Percentiles rank a stretch among this genome's conserved stretches.
Evolutionary conservation across 2,329 filamentous ascomycete genomes (phyloP).

Genomic region (Daldinia eschscholtzii): DNA sequence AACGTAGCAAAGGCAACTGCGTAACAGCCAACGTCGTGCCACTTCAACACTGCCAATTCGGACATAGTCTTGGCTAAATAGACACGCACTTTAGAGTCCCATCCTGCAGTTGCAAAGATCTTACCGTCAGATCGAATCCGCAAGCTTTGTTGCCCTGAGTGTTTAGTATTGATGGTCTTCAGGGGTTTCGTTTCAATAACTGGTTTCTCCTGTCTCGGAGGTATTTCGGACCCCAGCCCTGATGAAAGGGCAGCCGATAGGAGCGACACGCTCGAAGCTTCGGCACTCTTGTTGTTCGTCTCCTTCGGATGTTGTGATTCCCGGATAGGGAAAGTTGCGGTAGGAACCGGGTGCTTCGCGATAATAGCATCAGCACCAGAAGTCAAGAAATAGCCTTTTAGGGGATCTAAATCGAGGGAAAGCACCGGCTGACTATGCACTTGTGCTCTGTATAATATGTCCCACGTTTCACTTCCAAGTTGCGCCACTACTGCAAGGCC

Average conservation of each 20-base stretch:
- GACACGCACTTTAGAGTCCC: constrained; percentile 85
- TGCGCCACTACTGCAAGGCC: constrained; percentile 78
- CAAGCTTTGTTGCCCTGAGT: constrained; percentile 89
- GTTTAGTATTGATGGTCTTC: constrained; percentile 80
- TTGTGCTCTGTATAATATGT: constrained; percentile 71
- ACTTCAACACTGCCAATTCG: constrained; percentile 92
- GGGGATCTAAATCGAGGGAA: constrained; percentile 72
- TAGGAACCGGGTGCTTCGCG: constrained; percentile 77
- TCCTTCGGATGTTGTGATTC: constrained; percentile 26
- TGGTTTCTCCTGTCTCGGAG: constrained; percentile 26
- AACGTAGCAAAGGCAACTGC: constrained; percentile 77
- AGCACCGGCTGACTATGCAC: constrained; percentile 85
- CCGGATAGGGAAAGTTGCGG: constrained; percentile 39
- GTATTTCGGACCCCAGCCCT: constrained; percentile 37
- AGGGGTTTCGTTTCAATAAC: constrained; percentile 61
- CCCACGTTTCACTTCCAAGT: constrained; percentile 62
- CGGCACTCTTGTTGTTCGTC: constrained; percentile 6
- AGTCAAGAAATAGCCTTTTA: constrained; percentile 74
- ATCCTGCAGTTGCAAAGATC: constrained; percentile 90
- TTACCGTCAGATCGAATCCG: constrained; percentile 81
- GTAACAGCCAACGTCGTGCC: constrained; percentile 92
- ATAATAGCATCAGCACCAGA: constrained; percentile 86
- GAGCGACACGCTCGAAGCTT: constrained; percentile 43
- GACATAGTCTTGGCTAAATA: constrained; percentile 85
- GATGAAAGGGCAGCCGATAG: constrained; percentile 50